Evolutionary conservation across 345 rosid species (phyloP).

Genomic region (Psidium guajava): DNA sequence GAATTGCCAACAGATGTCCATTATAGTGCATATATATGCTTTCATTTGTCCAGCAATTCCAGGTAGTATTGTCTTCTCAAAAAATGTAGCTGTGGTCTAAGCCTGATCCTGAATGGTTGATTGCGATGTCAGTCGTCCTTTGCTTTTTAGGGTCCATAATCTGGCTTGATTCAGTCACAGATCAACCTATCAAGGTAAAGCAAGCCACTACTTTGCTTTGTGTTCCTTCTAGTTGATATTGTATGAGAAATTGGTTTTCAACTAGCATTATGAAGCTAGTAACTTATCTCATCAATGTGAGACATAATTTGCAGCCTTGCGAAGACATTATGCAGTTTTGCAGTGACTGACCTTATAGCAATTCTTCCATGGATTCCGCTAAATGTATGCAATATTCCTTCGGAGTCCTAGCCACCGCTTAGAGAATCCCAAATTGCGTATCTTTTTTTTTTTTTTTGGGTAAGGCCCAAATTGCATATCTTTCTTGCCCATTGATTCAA

Average conservation of each 20-base stretch:
- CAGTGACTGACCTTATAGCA: conserved; percentile 5
- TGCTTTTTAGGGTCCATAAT: conserved; percentile 39
- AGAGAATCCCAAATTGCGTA: too few relatives aligned
- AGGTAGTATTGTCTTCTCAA: conserved; percentile 20
- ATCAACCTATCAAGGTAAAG: conserved; percentile 77
- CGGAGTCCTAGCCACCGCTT: too few relatives aligned
- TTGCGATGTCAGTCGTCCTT: not conserved
- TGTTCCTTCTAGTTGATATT: not conserved
- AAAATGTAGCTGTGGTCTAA: not conserved
- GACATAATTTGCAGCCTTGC: conserved; percentile 43
- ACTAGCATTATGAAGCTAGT: not conserved
- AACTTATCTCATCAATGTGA: not conserved
- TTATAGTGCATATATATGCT: conserved; percentile 73
- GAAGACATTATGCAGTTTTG: conserved; percentile 80
- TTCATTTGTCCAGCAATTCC: conserved; percentile 69
- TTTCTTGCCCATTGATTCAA: not conserved
- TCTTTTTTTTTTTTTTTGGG: too few relatives aligned
- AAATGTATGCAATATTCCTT: too few relatives aligned
- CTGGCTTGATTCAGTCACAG: conserved; percentile 92
- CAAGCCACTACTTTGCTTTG: not conserved
- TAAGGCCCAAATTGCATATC: not conserved
- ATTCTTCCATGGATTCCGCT: too few relatives aligned
- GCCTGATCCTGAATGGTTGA: not conserved
- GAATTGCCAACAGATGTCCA: conserved; percentile 53
- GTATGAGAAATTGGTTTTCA: not conserved